Base-by-base conservation (phyloP, 148 eudicot species). In the Rhododendron molle region DNA sequence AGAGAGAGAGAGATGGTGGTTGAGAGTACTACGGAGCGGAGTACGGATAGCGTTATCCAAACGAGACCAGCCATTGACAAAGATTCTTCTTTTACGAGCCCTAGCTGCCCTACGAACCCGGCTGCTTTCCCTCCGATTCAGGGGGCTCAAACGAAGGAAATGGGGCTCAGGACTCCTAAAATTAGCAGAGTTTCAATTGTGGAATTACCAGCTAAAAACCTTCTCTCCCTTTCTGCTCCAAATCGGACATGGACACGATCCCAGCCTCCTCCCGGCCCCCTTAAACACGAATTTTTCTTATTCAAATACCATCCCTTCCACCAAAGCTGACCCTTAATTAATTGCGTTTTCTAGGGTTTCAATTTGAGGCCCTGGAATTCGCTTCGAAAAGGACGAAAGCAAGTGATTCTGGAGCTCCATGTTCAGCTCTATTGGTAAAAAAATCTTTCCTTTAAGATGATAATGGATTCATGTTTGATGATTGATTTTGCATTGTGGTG, bases 61-160 rank as follows among this genome's bases (percentile, higher is more conserved):
- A 58, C 26, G 65, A 21, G 26, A 20, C 9, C 65, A 65, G 72
- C 76, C 76, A 28, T 13, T 71, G 76, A 13, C 72, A n/a, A 65
- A 8, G 72, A 65, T 65, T n/a, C 30, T 9, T 7, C 26, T 65
- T 8, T n/a, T 65, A 23, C 26, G 65, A 67, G 76, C 38, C 14
- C 20, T 30, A 71, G 20, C 76, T 28, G 40, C 76, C 78, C 78
- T 36, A 74, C n/a, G 2, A 34, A n/a, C 56, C 16, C 89, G 87
- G 74, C 89, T 58, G 77, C 10, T 85, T 76, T 85, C 81, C 81
- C 87, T 88, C 85, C 73, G n/a, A 82, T 47, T 81, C 43, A 62
- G 62, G 83, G 85, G 83, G 54, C 4, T 13, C 62, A 23, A 49
- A 77, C 60, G 7, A 15, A 50, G 49, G 28, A 76, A 62, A 58